Conservation (phyloP, 2,329 filamentous ascomycete genomes). For the Fusarium sp. region DNA sequence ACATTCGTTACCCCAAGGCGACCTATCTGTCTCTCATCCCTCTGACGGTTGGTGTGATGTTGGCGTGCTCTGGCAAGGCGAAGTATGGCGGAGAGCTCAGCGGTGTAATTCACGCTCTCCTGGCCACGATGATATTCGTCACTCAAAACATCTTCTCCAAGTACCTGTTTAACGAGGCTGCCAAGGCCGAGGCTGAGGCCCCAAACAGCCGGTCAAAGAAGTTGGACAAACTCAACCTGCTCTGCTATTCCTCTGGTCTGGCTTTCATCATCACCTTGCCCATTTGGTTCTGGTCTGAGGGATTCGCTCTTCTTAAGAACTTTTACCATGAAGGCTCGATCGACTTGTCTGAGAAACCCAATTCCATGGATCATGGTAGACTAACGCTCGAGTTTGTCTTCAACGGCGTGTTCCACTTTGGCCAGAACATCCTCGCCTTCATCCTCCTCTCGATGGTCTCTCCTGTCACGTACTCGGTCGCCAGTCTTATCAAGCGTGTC, state of each 20-base stretch:
- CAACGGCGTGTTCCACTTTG: constrained; percentile 97
- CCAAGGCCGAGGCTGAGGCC: constrained; percentile 83
- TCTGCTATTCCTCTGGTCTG: constrained; percentile 96
- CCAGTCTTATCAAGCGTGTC: constrained; percentile 94
- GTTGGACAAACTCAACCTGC: constrained; percentile 94
- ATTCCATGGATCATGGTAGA: constrained; percentile 81
- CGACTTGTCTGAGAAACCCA: constrained; percentile 67
- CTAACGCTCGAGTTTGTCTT: constrained; percentile 89
- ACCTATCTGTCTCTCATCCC: constrained; percentile 94
- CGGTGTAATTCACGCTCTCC: constrained; percentile 89
- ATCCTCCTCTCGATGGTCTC: constrained; percentile 92
- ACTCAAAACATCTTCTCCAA: constrained; percentile 99
- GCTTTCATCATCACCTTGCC: constrained; percentile 90
- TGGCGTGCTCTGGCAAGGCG: constrained; percentile 89
- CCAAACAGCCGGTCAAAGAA: constrained; percentile 75
- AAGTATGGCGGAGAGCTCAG: constrained; percentile 86
- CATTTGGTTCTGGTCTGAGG: constrained; percentile 94
- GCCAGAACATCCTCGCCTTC: constrained; percentile 95
- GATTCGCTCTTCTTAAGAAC: constrained; percentile 80
- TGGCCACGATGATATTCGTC: constrained; percentile 94
- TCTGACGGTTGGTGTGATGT: constrained; percentile 91
- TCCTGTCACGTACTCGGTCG: constrained; percentile 96
- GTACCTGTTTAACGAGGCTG: constrained; percentile 94
- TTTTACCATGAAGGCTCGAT: constrained; percentile 86
- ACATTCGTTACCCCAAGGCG: constrained; percentile 86